Base-by-base conservation (phyloP, 139 green algal genomes). In the Deuterostichococcus epilithicus region DNA sequence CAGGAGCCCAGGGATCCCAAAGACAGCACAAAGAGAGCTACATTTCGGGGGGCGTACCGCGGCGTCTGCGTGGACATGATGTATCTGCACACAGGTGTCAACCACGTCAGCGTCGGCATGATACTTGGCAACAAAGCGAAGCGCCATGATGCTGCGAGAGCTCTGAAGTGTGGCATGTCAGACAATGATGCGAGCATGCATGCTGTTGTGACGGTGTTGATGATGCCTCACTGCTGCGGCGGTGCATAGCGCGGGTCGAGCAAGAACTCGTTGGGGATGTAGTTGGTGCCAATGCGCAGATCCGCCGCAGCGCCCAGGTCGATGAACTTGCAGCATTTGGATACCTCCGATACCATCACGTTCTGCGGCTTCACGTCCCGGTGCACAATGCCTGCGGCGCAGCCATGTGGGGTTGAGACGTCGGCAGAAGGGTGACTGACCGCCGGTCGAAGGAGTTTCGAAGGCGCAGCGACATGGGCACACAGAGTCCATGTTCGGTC, bases 361-460 rank as follows among this genome's bases (percentile, higher is more conserved):
- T 98, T 98, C 83, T 96, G 89, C 0, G 94, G 94, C 84, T 98
- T 98, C 37, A 97, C 72, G 83, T 98, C 94, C n/a, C 94, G 86
- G 80, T 97, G 94, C 25, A 97, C 91, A 69, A 96, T 93, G 72
- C 90, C 89, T 84, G 76, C 35, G 38, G 0, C n/a, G n/a, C 15
- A 37, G 2, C n/a, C n/a, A n/a, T n/a, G n/a, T n/a, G n/a, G n/a
- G n/a, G n/a, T n/a, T n/a, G n/a, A n/a, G n/a, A n/a, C n/a, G n/a
- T n/a, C n/a, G n/a, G n/a, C n/a, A n/a, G n/a, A n/a, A n/a, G n/a
- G n/a, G n/a, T n/a, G n/a, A n/a, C n/a, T n/a, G n/a, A n/a, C n/a
- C n/a, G n/a, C n/a, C n/a, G n/a, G n/a, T n/a, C n/a, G n/a, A n/a
- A n/a, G n/a, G n/a, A n/a, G n/a, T n/a, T n/a, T n/a, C n/a, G n/a